Base-by-base conservation (phyloP, 495 filamentous ascomycete species). In the Talaromyces stipitatus region DNA sequence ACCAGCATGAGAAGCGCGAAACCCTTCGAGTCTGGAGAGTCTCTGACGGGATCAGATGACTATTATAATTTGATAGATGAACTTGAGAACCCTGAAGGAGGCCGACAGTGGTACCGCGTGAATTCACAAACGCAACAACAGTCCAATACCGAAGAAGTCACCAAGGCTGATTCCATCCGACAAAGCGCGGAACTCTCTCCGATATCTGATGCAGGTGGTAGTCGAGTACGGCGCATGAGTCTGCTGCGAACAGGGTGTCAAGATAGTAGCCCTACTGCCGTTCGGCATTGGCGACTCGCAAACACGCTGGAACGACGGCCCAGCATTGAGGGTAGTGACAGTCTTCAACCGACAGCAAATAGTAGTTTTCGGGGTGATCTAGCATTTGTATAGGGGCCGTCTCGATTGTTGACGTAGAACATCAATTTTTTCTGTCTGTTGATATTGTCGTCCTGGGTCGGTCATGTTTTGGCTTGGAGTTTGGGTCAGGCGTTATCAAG, bases 1-100 rank as follows among this genome's bases (percentile, higher is more conserved):
- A 59, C 64, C 22, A 74, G 71, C 45, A 43, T 77, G 36, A 62
- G 57, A 50, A 69, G 66, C 62, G 48, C 54, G 20, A 62, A 54
- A 26, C 68, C 57, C 2, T 54, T 64, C 29, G 69, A 63, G 9
- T 65, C 66, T 1, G 66, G 61, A 0, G 60, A 57, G 14, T 52
- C 33, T 45, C 7, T 58, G 36, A 43, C 33, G 16, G 50, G 56
- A 20, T 58, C 46, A 14, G 50, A 52, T 26, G 56, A 58, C 20
- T 58, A 58, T 41, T 58, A 48, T 33, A 47, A 46, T 29, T 28
- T 55, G 38, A 55, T 55, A 1, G 54, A 55, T 24, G 54, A 55
- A 23, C 54, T 33, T 18, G 54, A 55, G 33, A 18, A 45, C 26
- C 33, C 54, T 20, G 54, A 46, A 20, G 54, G 54, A 2, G 16